A percentile compares a stretch with the other conserved stretches of the same genome.
Evolutionary conservation across 805 yeast species (phyloP).

Genomic region (Clavispora fructus): DNA sequence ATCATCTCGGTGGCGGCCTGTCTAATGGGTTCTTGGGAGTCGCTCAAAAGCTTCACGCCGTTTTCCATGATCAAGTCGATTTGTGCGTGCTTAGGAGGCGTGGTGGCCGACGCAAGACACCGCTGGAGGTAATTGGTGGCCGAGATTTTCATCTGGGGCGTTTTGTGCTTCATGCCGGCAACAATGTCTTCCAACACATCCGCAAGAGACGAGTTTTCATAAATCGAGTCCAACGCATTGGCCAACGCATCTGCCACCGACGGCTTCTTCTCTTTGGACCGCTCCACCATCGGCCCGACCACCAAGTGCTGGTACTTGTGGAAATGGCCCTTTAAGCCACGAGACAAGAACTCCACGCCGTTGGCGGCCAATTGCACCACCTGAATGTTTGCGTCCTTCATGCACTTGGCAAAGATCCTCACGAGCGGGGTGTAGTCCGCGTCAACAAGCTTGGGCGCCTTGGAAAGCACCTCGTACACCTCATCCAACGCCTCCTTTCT

Average conservation of each 20-base stretch:
- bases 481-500: conserved; percentile 81
- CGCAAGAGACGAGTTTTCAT: conserved; percentile 42
- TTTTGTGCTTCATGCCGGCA: conserved; percentile 63
- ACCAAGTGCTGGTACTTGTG: conserved; percentile 48
- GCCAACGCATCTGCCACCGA: conserved; percentile 69
- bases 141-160: conserved; percentile 77
- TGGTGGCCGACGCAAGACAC: conserved; percentile 49
- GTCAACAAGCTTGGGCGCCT: conserved; percentile 49
- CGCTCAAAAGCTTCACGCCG: conserved; percentile 63
- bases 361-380: conserved; percentile 78
- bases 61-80: conserved; percentile 52
- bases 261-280: conserved; percentile 84
- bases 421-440: conserved; percentile 66
- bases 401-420: conserved; percentile 59
- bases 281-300: conserved; percentile 62
- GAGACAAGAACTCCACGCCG: conserved; percentile 54
- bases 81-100: conserved; percentile 48
- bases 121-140: conserved; percentile 60
- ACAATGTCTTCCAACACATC: conserved; percentile 59
- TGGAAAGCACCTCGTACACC: conserved; percentile 40
- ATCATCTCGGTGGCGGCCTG: conserved; percentile 69
- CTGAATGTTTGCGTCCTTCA: conserved; percentile 85
- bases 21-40: conserved; percentile 81
- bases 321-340: conserved; percentile 59
- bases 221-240: conserved; percentile 60